phyloP scores from a whole-genome alignment of 2,329 filamentous ascomycete genomes.

The Pseudocercospora pini-densiflorae region DNA sequence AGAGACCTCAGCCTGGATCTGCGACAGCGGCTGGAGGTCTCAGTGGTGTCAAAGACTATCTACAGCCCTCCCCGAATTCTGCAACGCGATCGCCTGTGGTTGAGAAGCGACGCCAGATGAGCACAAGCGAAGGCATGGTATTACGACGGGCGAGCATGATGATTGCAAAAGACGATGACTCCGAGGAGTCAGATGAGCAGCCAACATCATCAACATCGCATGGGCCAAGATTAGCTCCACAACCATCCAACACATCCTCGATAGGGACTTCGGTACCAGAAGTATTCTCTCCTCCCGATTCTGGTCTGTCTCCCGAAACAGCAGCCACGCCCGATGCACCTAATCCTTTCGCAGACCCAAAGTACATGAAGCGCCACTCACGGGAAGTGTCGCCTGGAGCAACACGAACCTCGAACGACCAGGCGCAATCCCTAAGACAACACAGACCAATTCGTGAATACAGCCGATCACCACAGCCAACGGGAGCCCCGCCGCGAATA shows the following conservation, averaged over 20 bases:
- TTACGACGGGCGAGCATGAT: constrained; percentile 39
- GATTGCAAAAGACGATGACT: constrained; percentile 33
- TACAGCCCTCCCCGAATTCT: not conserved
- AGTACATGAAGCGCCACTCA: constrained; percentile 34
- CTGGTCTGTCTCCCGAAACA: constrained; percentile 25
- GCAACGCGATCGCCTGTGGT: constrained; percentile 28
- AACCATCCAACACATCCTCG: constrained; percentile 19
- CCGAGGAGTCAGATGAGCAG: constrained; percentile 18
- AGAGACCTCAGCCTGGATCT: constrained; percentile 1
- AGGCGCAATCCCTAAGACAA: constrained; percentile 20
- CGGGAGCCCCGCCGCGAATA: constrained; percentile 13
- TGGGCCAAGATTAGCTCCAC: not conserved
- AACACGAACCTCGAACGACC: constrained; percentile 2
- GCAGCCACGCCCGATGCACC: constrained; percentile 23
- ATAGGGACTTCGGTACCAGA: constrained; percentile 6
- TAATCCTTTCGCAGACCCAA: constrained; percentile 35
- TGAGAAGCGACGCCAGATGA: constrained; percentile 34
- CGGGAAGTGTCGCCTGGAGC: constrained; percentile 23
- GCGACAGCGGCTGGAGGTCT: constrained; percentile 5
- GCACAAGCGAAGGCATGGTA: constrained; percentile 37
- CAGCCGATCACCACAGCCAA: constrained; percentile 13
- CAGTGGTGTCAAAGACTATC: not conserved
- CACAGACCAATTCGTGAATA: constrained; percentile 10
- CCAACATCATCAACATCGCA: not conserved
- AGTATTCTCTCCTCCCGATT: constrained; percentile 20